These are phyloP conservation scores for Lactarius deliciosus DNA, from an alignment of 768 basidiomycete genomes.

Conservation along the genomic window DNA sequence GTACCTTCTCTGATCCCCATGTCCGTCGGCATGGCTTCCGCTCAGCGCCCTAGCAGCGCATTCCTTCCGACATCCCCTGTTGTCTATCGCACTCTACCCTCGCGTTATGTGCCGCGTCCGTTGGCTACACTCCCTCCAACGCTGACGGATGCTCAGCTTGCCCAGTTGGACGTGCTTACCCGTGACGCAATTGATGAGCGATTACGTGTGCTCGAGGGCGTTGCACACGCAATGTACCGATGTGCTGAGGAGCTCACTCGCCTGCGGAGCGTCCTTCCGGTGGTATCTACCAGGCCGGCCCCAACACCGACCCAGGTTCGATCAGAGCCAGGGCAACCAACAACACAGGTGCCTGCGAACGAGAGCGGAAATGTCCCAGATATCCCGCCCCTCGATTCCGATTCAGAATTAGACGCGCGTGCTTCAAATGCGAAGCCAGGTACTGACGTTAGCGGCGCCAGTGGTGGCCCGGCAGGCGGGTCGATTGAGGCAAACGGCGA, in stretches of 20 bases:
- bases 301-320: constrained; percentile 11
- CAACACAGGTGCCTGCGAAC: neutral
- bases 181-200: constrained; percentile 85
- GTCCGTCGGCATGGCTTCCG: constrained; percentile 35
- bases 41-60: constrained; percentile 22
- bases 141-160: constrained; percentile 61
- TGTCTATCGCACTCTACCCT: constrained; percentile 22
- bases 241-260: constrained; percentile 79
- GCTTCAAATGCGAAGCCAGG: constrained; percentile 19
- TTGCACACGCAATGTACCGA: constrained; percentile 68
- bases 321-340: constrained; percentile 17
- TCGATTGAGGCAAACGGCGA: constrained; percentile 19
- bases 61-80: constrained; percentile 15
- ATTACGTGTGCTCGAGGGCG: constrained; percentile 71
- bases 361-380: constrained; percentile 15
- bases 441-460: constrained; percentile 22
- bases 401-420: constrained; percentile 14
- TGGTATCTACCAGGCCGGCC: constrained; percentile 23
- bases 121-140: constrained; percentile 42
- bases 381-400: constrained; percentile 14
- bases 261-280: constrained; percentile 62
- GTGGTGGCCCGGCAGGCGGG: constrained; percentile 10
- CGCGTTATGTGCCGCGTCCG: constrained; percentile 29
- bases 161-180: constrained; percentile 62
- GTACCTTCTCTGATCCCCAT: constrained; percentile 44